A percentile compares a stretch with the other conserved stretches of the same genome.
Evolutionary conservation across 2,329 filamentous ascomycete species (phyloP).

Genomic region (Fonsecaea pugnacius): DNA sequence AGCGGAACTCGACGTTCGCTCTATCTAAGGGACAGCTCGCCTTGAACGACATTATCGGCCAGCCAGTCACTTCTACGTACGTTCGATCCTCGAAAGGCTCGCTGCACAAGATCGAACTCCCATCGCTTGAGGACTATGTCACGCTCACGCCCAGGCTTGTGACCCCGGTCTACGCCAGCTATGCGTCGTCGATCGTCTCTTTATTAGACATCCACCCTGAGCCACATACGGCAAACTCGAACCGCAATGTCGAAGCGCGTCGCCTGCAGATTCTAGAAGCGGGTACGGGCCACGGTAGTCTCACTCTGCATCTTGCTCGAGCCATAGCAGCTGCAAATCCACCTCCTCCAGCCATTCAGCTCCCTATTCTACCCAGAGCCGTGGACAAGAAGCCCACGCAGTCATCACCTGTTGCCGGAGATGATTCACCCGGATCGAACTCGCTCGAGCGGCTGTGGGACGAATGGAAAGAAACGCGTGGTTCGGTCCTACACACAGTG

Average conservation of each 20-base stretch:
- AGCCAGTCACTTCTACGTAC: constrained; percentile 40
- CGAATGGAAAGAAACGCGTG: constrained; percentile 57
- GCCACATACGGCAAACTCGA: constrained; percentile 36
- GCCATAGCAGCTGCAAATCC: constrained; percentile 74
- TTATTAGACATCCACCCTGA: constrained; percentile 73
- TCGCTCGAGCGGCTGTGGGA: constrained; percentile 46
- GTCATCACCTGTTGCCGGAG: constrained; percentile 30
- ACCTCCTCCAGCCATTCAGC: constrained; percentile 47
- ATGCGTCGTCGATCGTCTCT: constrained; percentile 75
- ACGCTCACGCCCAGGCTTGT: constrained; percentile 69
- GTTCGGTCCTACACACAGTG: constrained; percentile 74
- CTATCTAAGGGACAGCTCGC: constrained; percentile 41
- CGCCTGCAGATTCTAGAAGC: constrained; percentile 79
- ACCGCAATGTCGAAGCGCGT: constrained; percentile 34
- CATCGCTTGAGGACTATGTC: constrained; percentile 75
- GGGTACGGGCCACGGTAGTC: constrained; percentile 79
- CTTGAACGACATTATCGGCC: constrained; percentile 67
- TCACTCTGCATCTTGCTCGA: constrained; percentile 75
- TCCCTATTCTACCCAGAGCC: constrained; percentile 36
- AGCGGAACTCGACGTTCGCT: constrained; percentile 43
- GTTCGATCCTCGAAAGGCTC: constrained; percentile 22
- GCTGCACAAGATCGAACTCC: constrained; percentile 41
- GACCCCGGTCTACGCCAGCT: constrained; percentile 78
- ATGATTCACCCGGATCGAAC: constrained; percentile 18
- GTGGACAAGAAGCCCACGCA: constrained; percentile 29